These are phyloP conservation scores for Aspergillus sojae DNA, from an alignment of 2,329 filamentous ascomycete genomes.

Conservation along the genomic window DNA sequence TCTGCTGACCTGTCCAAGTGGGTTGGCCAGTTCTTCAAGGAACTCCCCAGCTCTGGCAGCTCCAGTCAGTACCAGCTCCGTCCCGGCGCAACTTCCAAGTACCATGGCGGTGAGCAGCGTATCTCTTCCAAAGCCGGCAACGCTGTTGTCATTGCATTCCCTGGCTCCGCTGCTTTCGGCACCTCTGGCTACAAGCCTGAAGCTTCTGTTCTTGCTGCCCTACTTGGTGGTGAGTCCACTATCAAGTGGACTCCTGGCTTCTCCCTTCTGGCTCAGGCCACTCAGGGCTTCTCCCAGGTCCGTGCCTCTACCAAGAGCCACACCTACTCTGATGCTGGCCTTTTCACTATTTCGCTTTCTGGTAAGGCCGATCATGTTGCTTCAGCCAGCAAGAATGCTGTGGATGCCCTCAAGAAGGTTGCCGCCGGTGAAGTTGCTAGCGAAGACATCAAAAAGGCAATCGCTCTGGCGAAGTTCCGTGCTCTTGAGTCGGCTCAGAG, in stretches of 20 bases:
- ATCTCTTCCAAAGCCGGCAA: conserved; percentile 76
- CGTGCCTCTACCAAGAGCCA: conserved; percentile 74
- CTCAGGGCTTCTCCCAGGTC: conserved; percentile 66
- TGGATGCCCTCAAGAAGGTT: conserved; percentile 80
- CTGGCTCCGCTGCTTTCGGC: conserved; percentile 76
- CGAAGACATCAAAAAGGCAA: conserved; percentile 89
- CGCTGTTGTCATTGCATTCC: conserved; percentile 87
- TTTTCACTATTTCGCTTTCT: conserved; percentile 79
- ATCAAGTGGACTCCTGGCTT: conserved; percentile 98
- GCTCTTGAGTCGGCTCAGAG: conserved; percentile 81
- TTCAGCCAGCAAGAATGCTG: conserved; percentile 72
- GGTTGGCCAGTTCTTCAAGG: conserved; percentile 89
- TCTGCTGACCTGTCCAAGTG: conserved; percentile 79
- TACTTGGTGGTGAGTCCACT: conserved; percentile 85
- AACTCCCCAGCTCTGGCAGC: conserved; percentile 57
- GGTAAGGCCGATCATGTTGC: conserved; percentile 74
- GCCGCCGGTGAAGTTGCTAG: conserved; percentile 73
- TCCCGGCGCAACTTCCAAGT: conserved; percentile 71
- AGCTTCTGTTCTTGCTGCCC: conserved; percentile 79
- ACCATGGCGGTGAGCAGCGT: conserved; percentile 94
- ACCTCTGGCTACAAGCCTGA: conserved; percentile 81
- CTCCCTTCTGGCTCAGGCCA: conserved; percentile 82
- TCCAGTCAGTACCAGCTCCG: conserved; percentile 57
- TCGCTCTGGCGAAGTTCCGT: conserved; percentile 90
- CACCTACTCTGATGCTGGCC: conserved; percentile 91